Evolutionary conservation across 257 asterid genomes (phyloP).

Genomic region (Cordia subcordata): DNA sequence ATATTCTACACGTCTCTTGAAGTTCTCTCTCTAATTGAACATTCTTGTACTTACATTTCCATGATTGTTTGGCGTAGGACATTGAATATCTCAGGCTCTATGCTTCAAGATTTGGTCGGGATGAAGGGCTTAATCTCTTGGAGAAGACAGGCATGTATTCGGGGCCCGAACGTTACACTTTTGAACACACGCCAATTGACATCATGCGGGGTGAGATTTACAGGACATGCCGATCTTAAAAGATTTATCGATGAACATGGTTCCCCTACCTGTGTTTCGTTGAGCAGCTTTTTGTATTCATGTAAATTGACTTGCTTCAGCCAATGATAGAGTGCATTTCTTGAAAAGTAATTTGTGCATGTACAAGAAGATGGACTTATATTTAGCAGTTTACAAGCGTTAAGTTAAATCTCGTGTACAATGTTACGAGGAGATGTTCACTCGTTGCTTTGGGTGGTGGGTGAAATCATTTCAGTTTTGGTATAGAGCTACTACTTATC

Average conservation of each 20-base stretch:
- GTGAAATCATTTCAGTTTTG: too few species aligned
- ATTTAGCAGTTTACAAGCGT: too few species aligned
- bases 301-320: too few species aligned
- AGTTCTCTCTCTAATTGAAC: background rate
- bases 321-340: too few species aligned
- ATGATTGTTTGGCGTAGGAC: slow-evolving; percentile 37
- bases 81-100: slow-evolving; percentile 80
- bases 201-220: slow-evolving; percentile 86
- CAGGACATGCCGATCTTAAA: slow-evolving; percentile 64
- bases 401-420: too few species aligned
- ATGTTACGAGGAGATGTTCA: too few species aligned
- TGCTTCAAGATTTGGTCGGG: slow-evolving; percentile 78
- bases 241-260: slow-evolving; percentile 8
- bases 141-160: slow-evolving; percentile 82
- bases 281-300: background rate
- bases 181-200: slow-evolving; percentile 80
- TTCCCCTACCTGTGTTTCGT: background rate
- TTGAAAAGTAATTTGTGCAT: too few species aligned
- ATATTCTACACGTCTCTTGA: too few species aligned
- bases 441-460: too few species aligned
- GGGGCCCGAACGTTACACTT: slow-evolving; percentile 86
- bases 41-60: background rate
- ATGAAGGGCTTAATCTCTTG: slow-evolving; percentile 71
- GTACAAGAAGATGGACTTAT: too few species aligned
- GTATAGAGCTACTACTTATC: too few species aligned